phyloP scores from a whole-genome alignment of 768 basidiomycete species.

The Mycena albidolilacea region DNA sequence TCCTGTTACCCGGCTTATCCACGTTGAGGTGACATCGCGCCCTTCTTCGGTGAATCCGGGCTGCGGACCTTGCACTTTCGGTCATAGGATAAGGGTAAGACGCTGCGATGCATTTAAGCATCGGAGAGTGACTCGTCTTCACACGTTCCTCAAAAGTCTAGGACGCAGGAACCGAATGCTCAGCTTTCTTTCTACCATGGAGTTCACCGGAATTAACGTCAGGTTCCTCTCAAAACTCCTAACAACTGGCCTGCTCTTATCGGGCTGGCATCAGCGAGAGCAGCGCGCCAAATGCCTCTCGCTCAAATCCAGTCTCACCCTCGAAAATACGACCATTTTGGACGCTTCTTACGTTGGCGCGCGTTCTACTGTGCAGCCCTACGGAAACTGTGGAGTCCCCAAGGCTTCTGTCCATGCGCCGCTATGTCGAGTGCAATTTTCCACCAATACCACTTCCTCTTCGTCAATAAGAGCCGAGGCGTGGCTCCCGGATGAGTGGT shows the following conservation, averaged over 20 bases:
- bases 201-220: constrained; percentile 8
- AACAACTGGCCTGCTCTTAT: background rate
- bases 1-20: no score
- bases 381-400: constrained; percentile 7
- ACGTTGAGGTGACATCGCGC: no score
- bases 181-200: constrained; percentile 1
- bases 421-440: constrained; percentile 34
- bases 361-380: constrained; percentile 4
- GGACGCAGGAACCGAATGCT: no score
- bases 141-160: no score
- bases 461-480: constrained; percentile 33
- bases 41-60: no score
- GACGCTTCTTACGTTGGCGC: constrained; percentile 18
- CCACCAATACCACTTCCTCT: constrained; percentile 11
- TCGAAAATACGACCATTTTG: constrained; percentile 35
- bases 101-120: no score
- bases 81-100: no score
- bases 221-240: constrained; percentile 14
- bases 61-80: no score
- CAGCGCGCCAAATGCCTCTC: constrained; percentile 21
- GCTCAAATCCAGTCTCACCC: constrained; percentile 23
- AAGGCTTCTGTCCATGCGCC: constrained; percentile 9
- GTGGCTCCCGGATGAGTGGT: constrained; percentile 39
- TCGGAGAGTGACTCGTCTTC: no score
- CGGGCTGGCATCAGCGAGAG: constrained; percentile 3